These are phyloP conservation scores for Tuctoria greenei DNA, from an alignment of 176 grass and related monocot genomes.

Conservation along the genomic window DNA sequence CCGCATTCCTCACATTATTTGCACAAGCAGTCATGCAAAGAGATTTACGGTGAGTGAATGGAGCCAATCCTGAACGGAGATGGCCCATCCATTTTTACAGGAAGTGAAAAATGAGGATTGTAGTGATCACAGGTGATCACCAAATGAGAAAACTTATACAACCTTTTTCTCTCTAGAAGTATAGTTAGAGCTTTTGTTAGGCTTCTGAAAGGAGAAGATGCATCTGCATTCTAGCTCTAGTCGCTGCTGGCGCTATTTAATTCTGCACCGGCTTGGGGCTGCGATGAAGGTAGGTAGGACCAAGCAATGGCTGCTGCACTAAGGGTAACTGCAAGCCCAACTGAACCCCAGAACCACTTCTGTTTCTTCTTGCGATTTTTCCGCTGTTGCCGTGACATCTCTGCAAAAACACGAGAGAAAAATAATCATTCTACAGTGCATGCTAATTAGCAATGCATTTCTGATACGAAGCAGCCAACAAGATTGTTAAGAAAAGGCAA, in stretches of 20 bases:
- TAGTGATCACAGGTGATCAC: slow-evolving; percentile 48
- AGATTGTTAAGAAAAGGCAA: slow-evolving; percentile 1
- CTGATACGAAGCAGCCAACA: not conserved
- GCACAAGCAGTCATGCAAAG: slow-evolving; percentile 45
- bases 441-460: not conserved
- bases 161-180: slow-evolving; percentile 47
- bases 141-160: slow-evolving; percentile 56
- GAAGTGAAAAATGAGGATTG: slow-evolving; percentile 39
- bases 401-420: slow-evolving; percentile 36
- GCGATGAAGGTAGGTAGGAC: slow-evolving; percentile 68
- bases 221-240: slow-evolving; percentile 44
- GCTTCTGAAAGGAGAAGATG: slow-evolving; percentile 40
- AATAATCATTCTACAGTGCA: not conserved
- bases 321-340: slow-evolving; percentile 77
- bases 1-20: slow-evolving; percentile 54
- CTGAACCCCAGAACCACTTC: slow-evolving; percentile 91
- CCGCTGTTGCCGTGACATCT: slow-evolving; percentile 74
- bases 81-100: slow-evolving; percentile 51
- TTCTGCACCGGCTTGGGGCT: slow-evolving; percentile 27
- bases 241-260: slow-evolving; percentile 35
- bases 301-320: slow-evolving; percentile 71
- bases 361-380: slow-evolving; percentile 66
- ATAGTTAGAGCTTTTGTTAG: slow-evolving; percentile 61
- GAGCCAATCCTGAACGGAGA: slow-evolving; percentile 53
- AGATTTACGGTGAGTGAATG: slow-evolving; percentile 40